phyloP scores from a whole-genome alignment of 2,329 filamentous ascomycete genomes.

The Pestalotiopsis sp. region DNA sequence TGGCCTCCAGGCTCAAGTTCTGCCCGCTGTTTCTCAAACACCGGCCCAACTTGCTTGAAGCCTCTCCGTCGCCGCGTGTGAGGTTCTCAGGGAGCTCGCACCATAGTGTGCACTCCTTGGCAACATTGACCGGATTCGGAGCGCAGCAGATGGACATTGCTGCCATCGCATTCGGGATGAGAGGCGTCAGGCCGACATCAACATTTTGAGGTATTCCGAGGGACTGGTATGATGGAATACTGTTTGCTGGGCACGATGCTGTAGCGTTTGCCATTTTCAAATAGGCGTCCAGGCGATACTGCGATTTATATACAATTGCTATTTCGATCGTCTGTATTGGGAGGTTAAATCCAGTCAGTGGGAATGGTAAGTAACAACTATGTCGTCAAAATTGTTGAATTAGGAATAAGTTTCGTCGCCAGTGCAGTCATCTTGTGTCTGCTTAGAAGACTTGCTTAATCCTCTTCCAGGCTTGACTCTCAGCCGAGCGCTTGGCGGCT shows the following conservation, averaged over 20 bases:
- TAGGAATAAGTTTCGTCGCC: no score
- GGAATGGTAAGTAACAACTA: no score
- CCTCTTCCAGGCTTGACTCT: no score
- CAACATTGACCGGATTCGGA: background rate
- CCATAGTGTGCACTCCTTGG: constrained; percentile 1
- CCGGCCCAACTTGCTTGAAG: background rate
- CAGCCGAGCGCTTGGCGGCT: no score
- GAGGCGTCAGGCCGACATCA: background rate
- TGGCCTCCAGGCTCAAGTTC: background rate
- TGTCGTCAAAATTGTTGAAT: no score
- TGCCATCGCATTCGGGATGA: background rate
- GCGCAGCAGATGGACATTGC: constrained; percentile 5
- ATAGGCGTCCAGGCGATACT: no score
- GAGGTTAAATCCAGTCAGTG: no score
- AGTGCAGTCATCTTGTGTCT: no score
- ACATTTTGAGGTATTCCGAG: background rate
- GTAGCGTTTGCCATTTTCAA: background rate
- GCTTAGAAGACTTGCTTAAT: no score
- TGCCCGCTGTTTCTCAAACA: background rate
- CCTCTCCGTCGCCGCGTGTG: background rate
- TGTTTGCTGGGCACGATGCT: background rate
- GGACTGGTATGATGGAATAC: background rate
- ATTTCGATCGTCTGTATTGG: no score
- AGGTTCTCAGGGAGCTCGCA: background rate
- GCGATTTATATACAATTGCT: no score